Conservation (phyloP, 257 asterid species). For the Lycium ferocissimum region DNA sequence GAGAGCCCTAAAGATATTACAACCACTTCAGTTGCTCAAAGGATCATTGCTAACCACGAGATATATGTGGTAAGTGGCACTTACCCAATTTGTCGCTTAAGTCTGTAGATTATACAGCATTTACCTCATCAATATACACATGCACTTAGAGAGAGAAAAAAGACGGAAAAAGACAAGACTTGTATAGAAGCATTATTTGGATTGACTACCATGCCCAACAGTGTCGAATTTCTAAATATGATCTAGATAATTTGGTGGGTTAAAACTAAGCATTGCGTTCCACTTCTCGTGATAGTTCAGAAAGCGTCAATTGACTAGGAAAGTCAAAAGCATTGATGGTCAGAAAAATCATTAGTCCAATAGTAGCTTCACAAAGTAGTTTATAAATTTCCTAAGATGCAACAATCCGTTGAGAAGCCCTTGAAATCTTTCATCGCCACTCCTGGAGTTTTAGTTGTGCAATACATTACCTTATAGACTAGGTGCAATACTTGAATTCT, state of each 20-base stretch:
- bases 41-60: constrained; percentile 88
- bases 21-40: constrained; percentile 74
- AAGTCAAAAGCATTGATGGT: neutral
- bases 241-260: neutral
- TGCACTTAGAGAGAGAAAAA: neutral
- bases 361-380: neutral
- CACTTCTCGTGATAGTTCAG: neutral
- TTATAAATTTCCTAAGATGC: neutral
- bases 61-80: constrained; percentile 60
- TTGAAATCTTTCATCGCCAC: neutral
- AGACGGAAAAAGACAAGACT: neutral
- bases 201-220: neutral
- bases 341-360: neutral
- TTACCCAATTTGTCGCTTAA: neutral
- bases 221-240: neutral
- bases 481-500: neutral
- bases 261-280: neutral
- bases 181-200: neutral
- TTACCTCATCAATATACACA: neutral
- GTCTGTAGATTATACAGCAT: neutral
- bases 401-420: neutral
- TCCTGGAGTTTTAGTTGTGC: neutral
- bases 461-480: neutral
- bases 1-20: constrained; percentile 84
- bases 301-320: neutral